Evolutionary conservation across 176 grass and related monocot species (phyloP).

Genomic region (Juncus effusus): DNA sequence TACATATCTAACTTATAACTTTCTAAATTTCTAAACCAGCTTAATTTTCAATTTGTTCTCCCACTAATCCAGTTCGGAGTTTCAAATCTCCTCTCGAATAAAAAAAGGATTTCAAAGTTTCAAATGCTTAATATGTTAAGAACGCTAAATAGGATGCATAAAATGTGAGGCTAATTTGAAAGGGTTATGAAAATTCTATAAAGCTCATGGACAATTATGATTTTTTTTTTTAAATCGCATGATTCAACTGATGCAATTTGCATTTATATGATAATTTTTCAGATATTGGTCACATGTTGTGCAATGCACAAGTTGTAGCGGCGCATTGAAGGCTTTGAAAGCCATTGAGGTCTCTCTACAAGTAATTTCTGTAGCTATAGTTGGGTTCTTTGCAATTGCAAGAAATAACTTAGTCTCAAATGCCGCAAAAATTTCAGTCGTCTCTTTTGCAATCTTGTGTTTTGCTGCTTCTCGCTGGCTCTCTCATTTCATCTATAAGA

Average conservation of each 20-base stretch:
- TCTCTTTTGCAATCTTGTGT: slow-evolving; percentile 46
- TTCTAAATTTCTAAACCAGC: too few relatives aligned
- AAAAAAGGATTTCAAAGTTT: too few relatives aligned
- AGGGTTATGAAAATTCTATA: too few relatives aligned
- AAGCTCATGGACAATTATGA: too few relatives aligned
- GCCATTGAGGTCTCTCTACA: slow-evolving; percentile 53
- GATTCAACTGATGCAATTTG: too few relatives aligned
- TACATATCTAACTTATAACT: too few relatives aligned
- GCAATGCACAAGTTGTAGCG: slow-evolving; percentile 68
- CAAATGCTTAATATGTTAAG: too few relatives aligned
- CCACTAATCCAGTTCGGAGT: too few relatives aligned
- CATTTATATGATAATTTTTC: slow-evolving; percentile 11
- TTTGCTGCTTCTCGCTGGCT: slow-evolving; percentile 66
- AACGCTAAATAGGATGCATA: too few relatives aligned
- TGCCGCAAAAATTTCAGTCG: slow-evolving; percentile 25
- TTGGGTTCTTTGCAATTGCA: slow-evolving; percentile 50
- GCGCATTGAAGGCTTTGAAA: slow-evolving; percentile 49
- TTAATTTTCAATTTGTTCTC: too few relatives aligned
- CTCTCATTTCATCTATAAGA: slow-evolving; percentile 65
- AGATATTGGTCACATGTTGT: slow-evolving; percentile 91
- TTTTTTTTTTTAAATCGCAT: not conserved
- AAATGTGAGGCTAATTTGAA: too few relatives aligned
- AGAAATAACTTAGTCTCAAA: slow-evolving; percentile 36
- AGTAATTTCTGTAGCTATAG: slow-evolving; percentile 35
- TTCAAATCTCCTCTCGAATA: too few relatives aligned